These are phyloP conservation scores for Aegilops tauschii DNA, from an alignment of 176 grass and related monocot species.

Conservation along the genomic window DNA sequence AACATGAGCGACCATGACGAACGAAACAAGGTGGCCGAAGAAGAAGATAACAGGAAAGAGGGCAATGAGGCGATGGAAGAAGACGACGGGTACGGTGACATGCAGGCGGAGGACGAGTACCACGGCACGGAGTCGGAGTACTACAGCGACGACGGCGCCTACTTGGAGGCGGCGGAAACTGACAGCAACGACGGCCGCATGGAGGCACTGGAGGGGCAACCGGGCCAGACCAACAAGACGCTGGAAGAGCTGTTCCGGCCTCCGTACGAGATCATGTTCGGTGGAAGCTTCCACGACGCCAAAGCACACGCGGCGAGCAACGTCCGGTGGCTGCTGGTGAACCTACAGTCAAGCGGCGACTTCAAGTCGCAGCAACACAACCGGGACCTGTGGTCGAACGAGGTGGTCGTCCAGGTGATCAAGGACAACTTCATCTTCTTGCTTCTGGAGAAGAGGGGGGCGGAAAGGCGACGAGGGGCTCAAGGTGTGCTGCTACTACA, in stretches of 20 bases:
- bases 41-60: not conserved
- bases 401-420: not conserved
- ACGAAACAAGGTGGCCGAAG: not conserved
- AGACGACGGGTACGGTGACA: not conserved
- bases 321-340: conserved; percentile 31
- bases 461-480: not conserved
- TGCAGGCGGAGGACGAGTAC: not conserved
- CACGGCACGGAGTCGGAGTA: not conserved
- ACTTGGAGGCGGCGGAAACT: not conserved
- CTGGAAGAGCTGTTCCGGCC: not conserved
- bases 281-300: not conserved
- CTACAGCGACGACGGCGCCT: not conserved
- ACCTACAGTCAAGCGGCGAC: not conserved
- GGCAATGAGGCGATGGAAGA: not conserved
- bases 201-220: not conserved
- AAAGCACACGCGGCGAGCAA: conserved; percentile 4
- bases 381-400: conserved; percentile 34
- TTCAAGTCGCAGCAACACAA: conserved; percentile 30
- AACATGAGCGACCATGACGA: not conserved
- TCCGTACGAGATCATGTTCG: conserved; percentile 7
- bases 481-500: conserved; percentile 34
- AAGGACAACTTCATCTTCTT: conserved; percentile 21
- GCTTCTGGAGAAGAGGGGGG: not conserved
- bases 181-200: not conserved
- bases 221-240: not conserved